Evolutionary conservation across 495 filamentous ascomycete genomes (phyloP), one percentile per base, ranked within the genome.

Genomic region (Xylaria intraflava): DNA sequence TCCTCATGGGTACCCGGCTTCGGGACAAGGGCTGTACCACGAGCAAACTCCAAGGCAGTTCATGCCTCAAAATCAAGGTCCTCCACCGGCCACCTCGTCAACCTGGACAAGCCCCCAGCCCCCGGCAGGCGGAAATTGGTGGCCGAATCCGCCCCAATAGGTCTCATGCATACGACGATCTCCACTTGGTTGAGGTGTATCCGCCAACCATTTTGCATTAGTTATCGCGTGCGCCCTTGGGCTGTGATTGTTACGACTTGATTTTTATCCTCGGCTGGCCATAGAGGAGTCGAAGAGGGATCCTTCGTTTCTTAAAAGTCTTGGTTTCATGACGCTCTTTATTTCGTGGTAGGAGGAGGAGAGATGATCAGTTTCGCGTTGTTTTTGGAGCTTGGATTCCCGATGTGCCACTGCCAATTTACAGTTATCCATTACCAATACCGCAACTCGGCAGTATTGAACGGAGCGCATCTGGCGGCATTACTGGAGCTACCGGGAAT

Each of bases 1-100:
- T 66, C 62, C 72, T 17, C 78, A 83, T 65, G 72, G 74, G 41
- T 77, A 77, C 54, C 64, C 72, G 44, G 59, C 79, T 31, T 66
- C 72, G 16, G 71, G 69, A 39, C 75, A 81, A 65, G 75, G 72
- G 47, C 80, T 85, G 64, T 84, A 84, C 53, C 69, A 75, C 3
- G 79, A 80, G 39, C 79, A 79, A 62, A 79, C 74, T 4, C 76
- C 80, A 17, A 79, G 82, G 36, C 82, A 84, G 60, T 85, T 83
- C 62, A 74, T 83, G 73, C 76, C 75, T 24, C 73, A 73, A 31
- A 71, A 66, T 49, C 62, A 68, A 8, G 61, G 67, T 1, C 59
- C 60, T 6, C 54, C 65, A 16, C 73, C 73, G 11, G 65, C 73
- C 4, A 70, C 69, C n/a, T 62, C 68, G 19, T 73, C 74, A 35